These are phyloP conservation scores for Macrolepiota fuliginosa DNA, from an alignment of 768 basidiomycete species.

Conservation along the genomic window DNA sequence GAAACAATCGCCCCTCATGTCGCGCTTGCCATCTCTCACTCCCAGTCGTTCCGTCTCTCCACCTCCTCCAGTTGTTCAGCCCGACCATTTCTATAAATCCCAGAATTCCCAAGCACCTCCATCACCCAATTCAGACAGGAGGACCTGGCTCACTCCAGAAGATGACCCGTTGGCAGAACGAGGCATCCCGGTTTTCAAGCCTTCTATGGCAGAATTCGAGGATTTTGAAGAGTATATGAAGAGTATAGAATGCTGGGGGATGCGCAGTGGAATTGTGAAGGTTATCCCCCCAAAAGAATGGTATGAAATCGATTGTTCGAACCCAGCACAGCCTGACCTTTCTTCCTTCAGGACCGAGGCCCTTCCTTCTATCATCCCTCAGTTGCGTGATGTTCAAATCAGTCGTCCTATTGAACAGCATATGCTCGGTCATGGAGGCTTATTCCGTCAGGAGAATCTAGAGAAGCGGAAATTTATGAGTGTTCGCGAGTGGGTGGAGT, in stretches of 20 bases:
- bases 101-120: slow-evolving; percentile 48
- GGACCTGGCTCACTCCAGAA: slow-evolving; percentile 69
- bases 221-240: slow-evolving; percentile 93
- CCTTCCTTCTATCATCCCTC: slow-evolving; percentile 69
- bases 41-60: slow-evolving; percentile 57
- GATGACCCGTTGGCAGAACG: slow-evolving; percentile 80
- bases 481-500: slow-evolving; percentile 84
- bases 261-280: slow-evolving; percentile 90
- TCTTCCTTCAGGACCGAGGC: slow-evolving; percentile 53
- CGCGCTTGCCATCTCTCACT: slow-evolving; percentile 41
- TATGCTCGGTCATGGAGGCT: slow-evolving; percentile 82
- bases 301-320: slow-evolving; percentile 42
- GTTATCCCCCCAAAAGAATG: slow-evolving; percentile 95
- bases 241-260: slow-evolving; percentile 87
- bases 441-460: slow-evolving; percentile 89
- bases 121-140: slow-evolving; percentile 62
- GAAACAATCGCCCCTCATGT: slow-evolving; percentile 29
- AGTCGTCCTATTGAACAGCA: slow-evolving; percentile 91
- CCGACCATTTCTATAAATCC: slow-evolving; percentile 80
- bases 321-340: slow-evolving; percentile 22
- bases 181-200: slow-evolving; percentile 96
- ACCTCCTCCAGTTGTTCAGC: slow-evolving; percentile 51
- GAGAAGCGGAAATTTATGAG: slow-evolving; percentile 84
- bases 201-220: slow-evolving; percentile 85
- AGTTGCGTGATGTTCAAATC: slow-evolving; percentile 74